Evolutionary conservation across 371 early-diverging fungal species (phyloP).

Genomic region (Aphelidium insulamus): DNA sequence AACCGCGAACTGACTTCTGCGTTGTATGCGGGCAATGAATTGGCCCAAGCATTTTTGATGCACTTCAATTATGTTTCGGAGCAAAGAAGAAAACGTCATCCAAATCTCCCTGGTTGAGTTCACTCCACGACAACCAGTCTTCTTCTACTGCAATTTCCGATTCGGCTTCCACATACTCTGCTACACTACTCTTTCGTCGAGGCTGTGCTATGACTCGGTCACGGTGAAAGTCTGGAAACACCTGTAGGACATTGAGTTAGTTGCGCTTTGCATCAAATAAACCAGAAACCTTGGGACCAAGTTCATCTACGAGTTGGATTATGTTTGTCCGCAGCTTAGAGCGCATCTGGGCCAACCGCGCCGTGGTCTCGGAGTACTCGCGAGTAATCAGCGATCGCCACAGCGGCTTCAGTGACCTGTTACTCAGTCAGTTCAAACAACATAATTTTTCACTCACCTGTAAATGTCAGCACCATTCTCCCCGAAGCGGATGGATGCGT

Average conservation of each 20-base stretch:
- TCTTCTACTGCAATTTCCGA: too few relatives aligned
- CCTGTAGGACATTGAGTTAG: too few relatives aligned
- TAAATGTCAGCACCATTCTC: constrained; percentile 74
- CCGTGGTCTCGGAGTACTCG: constrained; percentile 29
- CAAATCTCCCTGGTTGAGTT: too few relatives aligned
- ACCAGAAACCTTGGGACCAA: constrained; percentile 66
- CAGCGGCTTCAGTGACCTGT: constrained; percentile 56
- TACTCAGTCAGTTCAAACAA: not conserved
- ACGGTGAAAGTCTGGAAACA: constrained; percentile 49
- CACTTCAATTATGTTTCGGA: too few relatives aligned
- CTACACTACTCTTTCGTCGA: too few relatives aligned
- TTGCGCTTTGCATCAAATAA: too few relatives aligned
- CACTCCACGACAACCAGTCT: too few relatives aligned
- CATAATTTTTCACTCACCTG: constrained; percentile 14
- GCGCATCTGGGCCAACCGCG: constrained; percentile 22
- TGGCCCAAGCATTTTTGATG: too few relatives aligned
- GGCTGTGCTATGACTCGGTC: constrained; percentile 16
- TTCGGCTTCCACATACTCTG: too few relatives aligned
- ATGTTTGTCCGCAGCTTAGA: constrained; percentile 51
- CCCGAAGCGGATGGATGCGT: constrained; percentile 57
- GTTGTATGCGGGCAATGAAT: too few relatives aligned
- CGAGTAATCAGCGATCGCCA: constrained; percentile 40
- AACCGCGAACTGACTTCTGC: too few relatives aligned
- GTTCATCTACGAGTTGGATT: constrained; percentile 53
- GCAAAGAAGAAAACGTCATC: too few relatives aligned